These are phyloP conservation scores for Tetraselmis chui DNA, from an alignment of 139 green algal species.

Conservation along the genomic window DNA sequence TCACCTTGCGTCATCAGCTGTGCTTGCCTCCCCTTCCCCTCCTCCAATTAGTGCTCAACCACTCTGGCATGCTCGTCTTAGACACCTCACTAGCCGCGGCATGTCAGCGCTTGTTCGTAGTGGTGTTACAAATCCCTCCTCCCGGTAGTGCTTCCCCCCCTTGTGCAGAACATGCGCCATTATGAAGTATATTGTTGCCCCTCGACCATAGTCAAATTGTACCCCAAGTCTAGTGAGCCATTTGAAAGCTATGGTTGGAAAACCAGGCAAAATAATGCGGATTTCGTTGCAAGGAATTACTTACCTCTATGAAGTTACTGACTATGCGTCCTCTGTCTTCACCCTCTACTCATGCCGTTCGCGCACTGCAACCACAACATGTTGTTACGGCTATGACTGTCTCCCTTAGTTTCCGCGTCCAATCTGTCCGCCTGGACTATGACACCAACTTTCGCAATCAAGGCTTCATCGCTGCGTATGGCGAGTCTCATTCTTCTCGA, in stretches of 20 bases:
- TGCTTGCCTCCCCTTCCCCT: neutral
- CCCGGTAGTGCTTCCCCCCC: neutral
- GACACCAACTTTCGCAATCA: neutral
- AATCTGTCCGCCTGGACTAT: neutral
- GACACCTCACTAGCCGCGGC: neutral
- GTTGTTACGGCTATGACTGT: neutral
- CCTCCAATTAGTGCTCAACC: neutral
- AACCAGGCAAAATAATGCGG: neutral
- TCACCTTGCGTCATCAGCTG: neutral
- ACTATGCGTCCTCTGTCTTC: neutral
- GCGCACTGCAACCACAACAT: neutral
- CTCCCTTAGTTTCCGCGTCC: neutral
- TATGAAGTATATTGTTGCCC: neutral
- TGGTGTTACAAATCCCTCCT: neutral
- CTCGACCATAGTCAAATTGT: neutral
- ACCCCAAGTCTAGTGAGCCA: neutral
- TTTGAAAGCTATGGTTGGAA: neutral
- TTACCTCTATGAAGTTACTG: neutral
- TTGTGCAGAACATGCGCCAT: neutral
- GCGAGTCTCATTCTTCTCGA: neutral
- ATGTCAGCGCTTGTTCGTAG: neutral
- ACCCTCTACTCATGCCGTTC: neutral
- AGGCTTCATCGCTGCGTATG: neutral
- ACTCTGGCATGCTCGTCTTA: neutral
- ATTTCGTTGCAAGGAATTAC: neutral